phyloP scores from a whole-genome alignment of 805 yeast species.

The Ogataea salicorniae region DNA sequence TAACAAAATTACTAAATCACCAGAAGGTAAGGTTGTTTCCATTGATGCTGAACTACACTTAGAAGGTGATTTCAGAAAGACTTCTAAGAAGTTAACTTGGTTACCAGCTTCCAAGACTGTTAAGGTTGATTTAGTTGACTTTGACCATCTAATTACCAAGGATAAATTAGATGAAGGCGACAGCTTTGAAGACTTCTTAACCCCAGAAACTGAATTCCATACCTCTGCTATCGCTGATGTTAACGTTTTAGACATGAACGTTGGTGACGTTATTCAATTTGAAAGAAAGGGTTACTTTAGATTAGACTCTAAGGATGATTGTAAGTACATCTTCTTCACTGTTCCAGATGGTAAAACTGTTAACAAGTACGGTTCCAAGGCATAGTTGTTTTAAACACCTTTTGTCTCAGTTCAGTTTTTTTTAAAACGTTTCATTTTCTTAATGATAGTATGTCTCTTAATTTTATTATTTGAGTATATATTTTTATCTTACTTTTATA shows the following conservation, averaged over 20 bases:
- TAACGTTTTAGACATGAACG: conserved; percentile 70
- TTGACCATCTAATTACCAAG: conserved; percentile 91
- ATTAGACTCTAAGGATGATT: conserved; percentile 60
- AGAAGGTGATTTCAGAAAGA: conserved; percentile 96
- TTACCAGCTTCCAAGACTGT: conserved; percentile 74
- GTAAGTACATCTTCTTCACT: conserved; percentile 75
- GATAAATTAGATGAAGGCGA: conserved; percentile 94
- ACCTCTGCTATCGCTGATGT: conserved; percentile 73
- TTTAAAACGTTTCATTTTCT: no score
- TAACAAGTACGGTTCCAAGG: conserved; percentile 67
- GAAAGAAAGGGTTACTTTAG: conserved; percentile 97
- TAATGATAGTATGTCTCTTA: no score
- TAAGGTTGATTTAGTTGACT: conserved; percentile 77
- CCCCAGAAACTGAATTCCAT: conserved; percentile 82
- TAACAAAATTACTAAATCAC: conserved; percentile 61
- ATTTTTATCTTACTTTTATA: no score
- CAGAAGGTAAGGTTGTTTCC: conserved; percentile 47
- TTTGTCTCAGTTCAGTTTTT: no score
- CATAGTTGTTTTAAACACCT: conserved; percentile 7
- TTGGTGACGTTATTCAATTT: conserved; percentile 86
- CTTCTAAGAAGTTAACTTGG: conserved; percentile 94
- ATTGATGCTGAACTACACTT: conserved; percentile 77
- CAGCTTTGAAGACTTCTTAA: conserved; percentile 85
- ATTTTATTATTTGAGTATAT: no score
- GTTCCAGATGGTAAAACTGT: conserved; percentile 93